Evolutionary conservation across 305 asterid species (phyloP), one percentile per base, ranked within the genome.

Genomic region (Solanum hybrid): DNA sequence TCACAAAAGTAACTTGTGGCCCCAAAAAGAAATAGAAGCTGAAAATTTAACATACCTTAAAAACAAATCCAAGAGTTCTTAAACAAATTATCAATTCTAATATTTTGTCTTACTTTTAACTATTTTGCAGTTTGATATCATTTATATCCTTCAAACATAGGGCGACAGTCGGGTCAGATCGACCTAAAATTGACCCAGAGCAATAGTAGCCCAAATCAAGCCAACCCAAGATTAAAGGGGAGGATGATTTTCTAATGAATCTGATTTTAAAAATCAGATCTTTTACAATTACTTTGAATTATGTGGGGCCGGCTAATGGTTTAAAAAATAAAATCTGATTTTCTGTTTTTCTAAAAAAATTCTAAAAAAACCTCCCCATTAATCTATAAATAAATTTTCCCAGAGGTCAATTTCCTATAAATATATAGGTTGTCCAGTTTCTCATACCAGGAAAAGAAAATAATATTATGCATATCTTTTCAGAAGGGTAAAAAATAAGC

Each of bases 1-100:
- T 35, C 37, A 35, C 37, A 35, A 35, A 35, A 35, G 37, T 35
- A 35, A 35, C 0, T 35, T 0, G 37, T 35, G 37, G 37, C 37
- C 37, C 37, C 37, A 35, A 35, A 35, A 0, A 35, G 37, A 35
- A 3, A 45, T 13, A 80, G 26, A 79, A 79, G 34, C 29, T 84
- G 29, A 45, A 36, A 45, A 17, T 26, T 84, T n/a, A 82, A 17
- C 38, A 82, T 82, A 84, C 87, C 87, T 45, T 42, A n/a, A 81
- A 31, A 45, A 45, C 73, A 51, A 45, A 84, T 31, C 60, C 40
- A 84, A 51, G n/a, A 17, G 10, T 71, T 82, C 40, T 84, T n/a
- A 22, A 6, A 78, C 6, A 79, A 79, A 37, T 19, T 19, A 24
- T 4, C 15, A 37, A 37, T 17, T 37, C 40, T 19, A 8, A 29